These are phyloP conservation scores for Posidonia australis DNA, from an alignment of 106 monocot species.

Conservation along the genomic window DNA sequence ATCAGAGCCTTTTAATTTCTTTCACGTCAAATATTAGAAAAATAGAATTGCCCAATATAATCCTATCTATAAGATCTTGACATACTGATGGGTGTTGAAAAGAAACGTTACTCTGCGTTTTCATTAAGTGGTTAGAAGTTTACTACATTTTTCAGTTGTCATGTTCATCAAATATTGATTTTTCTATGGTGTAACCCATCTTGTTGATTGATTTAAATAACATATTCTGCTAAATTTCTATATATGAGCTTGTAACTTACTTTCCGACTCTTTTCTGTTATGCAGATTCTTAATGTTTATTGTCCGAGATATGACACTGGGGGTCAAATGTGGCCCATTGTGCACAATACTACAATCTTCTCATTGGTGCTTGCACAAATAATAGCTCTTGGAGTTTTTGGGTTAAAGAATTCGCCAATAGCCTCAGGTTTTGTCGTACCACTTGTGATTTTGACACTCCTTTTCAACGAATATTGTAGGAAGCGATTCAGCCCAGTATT, in stretches of 20 bases:
- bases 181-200: too few relatives aligned
- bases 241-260: background rate
- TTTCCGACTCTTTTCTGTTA: background rate
- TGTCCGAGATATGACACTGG: slow-evolving; percentile 68
- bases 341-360: slow-evolving; percentile 90
- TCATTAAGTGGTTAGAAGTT: too few relatives aligned
- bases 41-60: too few relatives aligned
- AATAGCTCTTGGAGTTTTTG: slow-evolving; percentile 82
- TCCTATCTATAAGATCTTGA: too few relatives aligned
- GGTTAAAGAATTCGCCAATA: slow-evolving; percentile 63
- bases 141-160: too few relatives aligned
- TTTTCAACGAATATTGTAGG: slow-evolving; percentile 90
- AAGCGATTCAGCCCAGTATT: slow-evolving; percentile 67
- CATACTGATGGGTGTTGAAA: too few relatives aligned
- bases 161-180: too few relatives aligned
- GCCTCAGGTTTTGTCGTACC: slow-evolving; percentile 61
- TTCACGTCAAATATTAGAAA: too few relatives aligned
- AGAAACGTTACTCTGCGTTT: too few relatives aligned
- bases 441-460: slow-evolving; percentile 67
- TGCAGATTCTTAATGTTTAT: slow-evolving; percentile 87
- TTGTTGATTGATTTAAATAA: too few relatives aligned
- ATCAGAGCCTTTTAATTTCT: too few relatives aligned
- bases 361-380: slow-evolving; percentile 81
- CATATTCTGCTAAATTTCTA: too few relatives aligned
- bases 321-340: slow-evolving; percentile 79